Percentiles rank a stretch among this genome's conserved stretches.
These are phyloP conservation scores for Raffaelea albimanens DNA, from an alignment of 2,329 filamentous ascomycete genomes.

Conservation along the genomic window DNA sequence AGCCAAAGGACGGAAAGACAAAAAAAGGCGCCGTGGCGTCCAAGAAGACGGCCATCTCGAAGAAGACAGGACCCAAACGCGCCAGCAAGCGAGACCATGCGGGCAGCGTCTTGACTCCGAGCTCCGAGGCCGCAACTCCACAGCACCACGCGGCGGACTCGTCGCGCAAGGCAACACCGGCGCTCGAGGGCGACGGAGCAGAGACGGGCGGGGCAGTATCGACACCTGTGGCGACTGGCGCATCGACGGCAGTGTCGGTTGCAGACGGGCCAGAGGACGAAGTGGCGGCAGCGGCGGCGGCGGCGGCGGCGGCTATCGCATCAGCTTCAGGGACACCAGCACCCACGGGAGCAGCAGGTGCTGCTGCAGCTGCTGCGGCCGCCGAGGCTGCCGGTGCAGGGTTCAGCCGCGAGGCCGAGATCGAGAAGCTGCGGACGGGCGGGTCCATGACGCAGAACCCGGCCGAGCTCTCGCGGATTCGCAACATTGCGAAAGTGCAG, in stretches of 20 bases:
- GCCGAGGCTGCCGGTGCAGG: conserved; percentile 19
- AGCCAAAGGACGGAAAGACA: conserved; percentile 64
- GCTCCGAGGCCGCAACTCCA: conserved; percentile 41
- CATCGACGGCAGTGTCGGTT: conserved; percentile 33
- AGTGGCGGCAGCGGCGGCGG: conserved; percentile 23
- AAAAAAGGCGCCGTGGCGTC: conserved; percentile 42
- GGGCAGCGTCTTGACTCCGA: conserved; percentile 27
- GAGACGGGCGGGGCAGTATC: neutral
- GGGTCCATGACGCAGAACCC: conserved; percentile 99
- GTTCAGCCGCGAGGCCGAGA: conserved; percentile 81
- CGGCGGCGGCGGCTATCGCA: conserved; percentile 4
- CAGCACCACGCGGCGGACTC: conserved; percentile 37
- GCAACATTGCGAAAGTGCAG: conserved; percentile 88
- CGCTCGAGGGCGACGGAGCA: conserved; percentile 27
- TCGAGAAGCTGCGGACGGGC: conserved; percentile 87
- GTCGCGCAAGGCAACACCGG: neutral
- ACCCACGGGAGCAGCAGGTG: neutral
- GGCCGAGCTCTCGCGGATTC: conserved; percentile 88
- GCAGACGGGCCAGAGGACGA: conserved; percentile 47
- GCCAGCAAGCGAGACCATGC: conserved; percentile 43
- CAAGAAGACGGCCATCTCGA: conserved; percentile 45
- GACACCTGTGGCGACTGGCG: conserved; percentile 1
- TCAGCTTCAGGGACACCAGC: neutral
- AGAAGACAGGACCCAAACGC: conserved; percentile 46
- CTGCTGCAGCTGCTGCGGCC: conserved; percentile 28